Evolutionary conservation across 768 basidiomycete species (phyloP), one percentile per base, ranked within the genome.

Genomic region (Sutorius australiensis): DNA sequence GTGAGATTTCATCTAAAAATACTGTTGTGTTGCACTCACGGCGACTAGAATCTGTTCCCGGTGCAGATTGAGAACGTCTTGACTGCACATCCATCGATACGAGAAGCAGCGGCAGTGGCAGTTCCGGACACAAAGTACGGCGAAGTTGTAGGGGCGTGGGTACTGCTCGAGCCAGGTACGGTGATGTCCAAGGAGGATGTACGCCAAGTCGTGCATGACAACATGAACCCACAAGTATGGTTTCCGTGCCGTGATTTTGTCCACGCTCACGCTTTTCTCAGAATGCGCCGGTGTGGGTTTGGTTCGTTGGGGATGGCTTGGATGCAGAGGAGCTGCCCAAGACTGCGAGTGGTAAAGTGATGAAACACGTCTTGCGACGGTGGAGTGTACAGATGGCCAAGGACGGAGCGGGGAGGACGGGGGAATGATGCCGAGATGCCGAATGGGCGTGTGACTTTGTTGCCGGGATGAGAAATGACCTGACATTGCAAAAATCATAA

Each of bases 261-360:
- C 30, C 39, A 16, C 16, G 49, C 51, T 59, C 40, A 57, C 44
- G 19, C 16, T 13, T 58, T 27, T 32, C 1, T 32, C 60, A 92
- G 89, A 89, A 88, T 66, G 80, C 84, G 1, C 90, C 90, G 0
- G 73, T 76, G 9, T 92, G 89, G 87, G 82, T 92, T 3, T 93
- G 89, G 87, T 91, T 91, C 56, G 57, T 88, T 1, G 85, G 83
- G 13, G 86, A 89, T 60, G 86, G 85, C 41, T 80, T 78, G 1
- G 68, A 67, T 2, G 71, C 75, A 8, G 67, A 63, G 9, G 84
- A 89, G 56, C 65, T 92, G 8, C 90, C 91, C 1, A 91, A 89
- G 74, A 93, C 91, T 10, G 89, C 87, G 13, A 92, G 89, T 57
- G 90, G 90, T 37, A 93, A 93, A 67, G 83, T 93, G 39, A 81